Base-by-base conservation (phyloP, 2,329 filamentous ascomycete genomes). In the Stagonosporopsis tanaceti region DNA sequence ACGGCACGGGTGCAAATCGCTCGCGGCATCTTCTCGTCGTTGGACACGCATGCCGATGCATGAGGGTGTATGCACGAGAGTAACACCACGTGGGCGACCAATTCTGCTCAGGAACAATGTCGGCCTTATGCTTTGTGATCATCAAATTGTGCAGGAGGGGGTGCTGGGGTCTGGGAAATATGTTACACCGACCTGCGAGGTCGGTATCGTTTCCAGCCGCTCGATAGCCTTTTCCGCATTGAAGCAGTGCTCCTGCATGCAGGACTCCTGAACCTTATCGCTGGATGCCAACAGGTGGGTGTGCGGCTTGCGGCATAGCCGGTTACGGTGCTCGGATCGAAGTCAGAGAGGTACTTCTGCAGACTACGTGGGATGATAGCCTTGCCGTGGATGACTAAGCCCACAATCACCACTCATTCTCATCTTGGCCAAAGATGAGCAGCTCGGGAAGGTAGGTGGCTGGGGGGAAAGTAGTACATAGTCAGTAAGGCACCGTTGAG, bases 61-160 rank as follows among this genome's bases (percentile, higher is more conserved):
- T 20, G 9, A 11, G 34, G 7, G n/a, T 42, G 44, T 30, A 50
- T 53, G 25, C 45, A 47, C 44, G 44, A 28, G 44, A 53, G 34
- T 45, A n/a, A 47, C 20, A 57, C 54, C 54, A 57, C 48, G 54
- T 57, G 54, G 54, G 47, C 32, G 45, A 40, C 24, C 37, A 44
- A 28, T 30, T 47, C 25, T 28, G 40, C 32, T 25, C 54, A 57
- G 45, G 48, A 22, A 57, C 45, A 24, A 53, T 20, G 27, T 53
- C 54, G 54, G 48, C 44, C 38, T 45, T 44, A 45, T 53, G 25
- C 47, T 47, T 4, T 47, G 48, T 44, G 54, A 57, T 51, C 41
- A 51, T 47, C 37, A 42, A 47, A 11, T 24, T 22, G 14, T 28
- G 54, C 44, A 39, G 42, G 37, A 37, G 27, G 14, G 24, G 42